Evolutionary conservation across 768 basidiomycete species (phyloP).

Genomic region (Xanthoconium stramineum): DNA sequence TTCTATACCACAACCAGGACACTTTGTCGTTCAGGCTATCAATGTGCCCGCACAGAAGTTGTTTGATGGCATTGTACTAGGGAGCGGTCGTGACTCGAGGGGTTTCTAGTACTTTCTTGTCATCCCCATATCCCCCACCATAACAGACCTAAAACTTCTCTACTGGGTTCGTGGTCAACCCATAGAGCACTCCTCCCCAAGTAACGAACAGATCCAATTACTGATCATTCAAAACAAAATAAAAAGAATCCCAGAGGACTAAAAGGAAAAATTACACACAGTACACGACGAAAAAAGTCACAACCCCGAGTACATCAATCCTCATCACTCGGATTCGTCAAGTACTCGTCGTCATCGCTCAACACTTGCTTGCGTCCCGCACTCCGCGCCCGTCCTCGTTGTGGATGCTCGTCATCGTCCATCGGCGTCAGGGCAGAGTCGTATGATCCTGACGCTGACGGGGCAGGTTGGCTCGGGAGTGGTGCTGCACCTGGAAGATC

Average conservation of each 20-base stretch:
- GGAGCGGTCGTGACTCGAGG: too few species aligned
- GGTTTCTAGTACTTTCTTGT: too few species aligned
- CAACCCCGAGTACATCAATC: constrained; percentile 36
- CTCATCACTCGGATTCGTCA: constrained; percentile 71
- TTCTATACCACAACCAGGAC: too few species aligned
- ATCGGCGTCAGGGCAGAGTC: constrained; percentile 75
- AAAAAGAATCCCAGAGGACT: constrained; percentile 3
- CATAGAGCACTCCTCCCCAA: too few species aligned
- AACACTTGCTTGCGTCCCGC: constrained; percentile 68
- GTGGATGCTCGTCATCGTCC: constrained; percentile 74
- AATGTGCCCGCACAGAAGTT: too few species aligned
- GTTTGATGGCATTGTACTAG: too few species aligned
- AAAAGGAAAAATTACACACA: constrained; percentile 8
- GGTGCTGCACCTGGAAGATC: constrained; percentile 72
- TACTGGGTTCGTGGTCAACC: too few species aligned
- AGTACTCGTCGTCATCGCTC: constrained; percentile 63
- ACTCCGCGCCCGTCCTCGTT: constrained; percentile 54
- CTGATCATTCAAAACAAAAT: constrained; percentile 1
- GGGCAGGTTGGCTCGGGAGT: constrained; percentile 25
- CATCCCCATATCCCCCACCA: too few species aligned
- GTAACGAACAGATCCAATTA: neutral
- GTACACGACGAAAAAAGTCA: constrained; percentile 13
- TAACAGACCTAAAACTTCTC: too few species aligned
- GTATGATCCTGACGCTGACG: constrained; percentile 43
- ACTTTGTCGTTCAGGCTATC: too few species aligned